A percentile compares a stretch with the other conserved stretches of the same genome.
These are phyloP conservation scores for Pterulicium gracile DNA, from an alignment of 1,284 basidiomycete genomes.

Conservation along the genomic window DNA sequence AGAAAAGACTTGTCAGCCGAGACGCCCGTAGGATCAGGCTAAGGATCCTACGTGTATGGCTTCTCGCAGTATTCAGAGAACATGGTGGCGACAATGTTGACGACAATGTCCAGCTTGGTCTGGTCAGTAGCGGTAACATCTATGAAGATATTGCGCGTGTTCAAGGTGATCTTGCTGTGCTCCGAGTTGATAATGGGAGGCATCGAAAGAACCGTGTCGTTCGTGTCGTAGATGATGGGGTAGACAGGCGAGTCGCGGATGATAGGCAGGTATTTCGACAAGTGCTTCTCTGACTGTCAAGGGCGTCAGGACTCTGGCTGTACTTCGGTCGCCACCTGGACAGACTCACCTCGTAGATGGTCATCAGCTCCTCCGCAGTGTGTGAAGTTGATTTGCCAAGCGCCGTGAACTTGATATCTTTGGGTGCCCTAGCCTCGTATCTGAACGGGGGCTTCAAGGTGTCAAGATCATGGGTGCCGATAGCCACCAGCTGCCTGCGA, in stretches of 20 bases:
- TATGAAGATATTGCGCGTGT: constrained; percentile 93
- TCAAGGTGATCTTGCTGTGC: constrained; percentile 93
- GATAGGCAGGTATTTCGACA: constrained; percentile 84
- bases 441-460: constrained; percentile 81
- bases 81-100: constrained; percentile 93
- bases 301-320: constrained; percentile 4
- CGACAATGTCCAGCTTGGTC: constrained; percentile 92
- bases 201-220: constrained; percentile 87
- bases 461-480: constrained; percentile 97
- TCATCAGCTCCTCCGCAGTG: constrained; percentile 82
- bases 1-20: constrained; percentile 1
- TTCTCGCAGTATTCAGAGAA: constrained; percentile 94
- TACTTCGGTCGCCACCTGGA: neutral
- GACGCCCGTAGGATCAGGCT: constrained; percentile 4
- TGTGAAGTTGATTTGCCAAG: constrained; percentile 69
- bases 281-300: constrained; percentile 81
- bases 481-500: constrained; percentile 85
- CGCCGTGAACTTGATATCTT: constrained; percentile 85
- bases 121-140: constrained; percentile 97
- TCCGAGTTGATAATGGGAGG: constrained; percentile 98
- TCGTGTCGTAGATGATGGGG: constrained; percentile 92
- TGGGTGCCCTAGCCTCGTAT: constrained; percentile 85
- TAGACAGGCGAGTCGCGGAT: constrained; percentile 94
- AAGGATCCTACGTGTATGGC: constrained; percentile 70
- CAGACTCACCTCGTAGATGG: constrained; percentile 70